Conservation (phyloP, 352 stramenopile genomes). For the Phytophthora citricola region DNA sequence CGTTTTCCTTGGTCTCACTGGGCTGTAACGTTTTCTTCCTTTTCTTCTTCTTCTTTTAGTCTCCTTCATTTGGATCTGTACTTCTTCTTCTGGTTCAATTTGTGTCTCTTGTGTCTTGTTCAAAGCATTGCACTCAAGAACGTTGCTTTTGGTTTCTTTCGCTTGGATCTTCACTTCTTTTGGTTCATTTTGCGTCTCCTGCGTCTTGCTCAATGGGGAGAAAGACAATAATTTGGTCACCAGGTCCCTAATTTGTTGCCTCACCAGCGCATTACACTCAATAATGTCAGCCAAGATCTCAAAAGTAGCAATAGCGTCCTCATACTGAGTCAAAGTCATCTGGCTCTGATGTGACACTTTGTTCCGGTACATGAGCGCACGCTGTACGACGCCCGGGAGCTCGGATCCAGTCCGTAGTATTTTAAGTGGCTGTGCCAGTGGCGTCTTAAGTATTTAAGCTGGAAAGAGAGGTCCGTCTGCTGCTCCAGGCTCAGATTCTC, state of each 20-base stretch:
- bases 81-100: too few species aligned
- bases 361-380: conserved; percentile 42
- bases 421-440: conserved; percentile 51
- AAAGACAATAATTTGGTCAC: conserved; percentile 41
- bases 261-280: conserved; percentile 35
- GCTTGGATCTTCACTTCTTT: conserved; percentile 1
- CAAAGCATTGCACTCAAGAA: too few species aligned
- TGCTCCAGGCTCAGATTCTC: conserved; percentile 20
- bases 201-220: conserved; percentile 9
- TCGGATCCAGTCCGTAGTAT: conserved; percentile 30
- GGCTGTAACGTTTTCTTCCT: conserved; percentile 1
- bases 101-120: too few species aligned
- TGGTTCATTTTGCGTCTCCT: not conserved
- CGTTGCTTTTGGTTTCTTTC: not conserved
- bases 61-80: too few species aligned
- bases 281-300: conserved; percentile 43
- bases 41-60: conserved; percentile 28
- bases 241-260: conserved; percentile 39
- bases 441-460: conserved; percentile 47
- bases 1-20: not conserved
- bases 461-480: conserved; percentile 40
- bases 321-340: conserved; percentile 37
- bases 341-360: conserved; percentile 47
- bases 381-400: conserved; percentile 38
- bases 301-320: conserved; percentile 42